Percentiles rank a stretch among this genome's conserved stretches.
Conservation (phyloP, 352 stramenopile species). For the Phytophthora sp. region DNA sequence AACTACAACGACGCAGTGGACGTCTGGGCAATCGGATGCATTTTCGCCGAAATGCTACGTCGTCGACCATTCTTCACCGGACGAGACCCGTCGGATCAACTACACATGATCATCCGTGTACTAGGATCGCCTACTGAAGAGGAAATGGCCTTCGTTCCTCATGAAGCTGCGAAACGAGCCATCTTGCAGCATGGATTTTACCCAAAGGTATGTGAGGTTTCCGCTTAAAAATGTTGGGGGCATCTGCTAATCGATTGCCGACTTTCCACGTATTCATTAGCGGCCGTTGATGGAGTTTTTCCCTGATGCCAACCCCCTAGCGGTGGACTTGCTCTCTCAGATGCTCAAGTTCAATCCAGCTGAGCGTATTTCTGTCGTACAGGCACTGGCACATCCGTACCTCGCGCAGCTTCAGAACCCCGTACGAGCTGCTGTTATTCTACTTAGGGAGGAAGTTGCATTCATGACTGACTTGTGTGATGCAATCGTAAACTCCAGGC, state of each 20-base stretch:
- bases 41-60: conserved; percentile 99
- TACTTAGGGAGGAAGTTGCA: neutral
- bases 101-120: conserved; percentile 88
- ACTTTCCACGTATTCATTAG: conserved; percentile 31
- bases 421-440: conserved; percentile 41
- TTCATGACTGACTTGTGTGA: conserved; percentile 1
- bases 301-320: conserved; percentile 77
- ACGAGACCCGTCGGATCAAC: conserved; percentile 79
- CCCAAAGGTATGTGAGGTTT: conserved; percentile 57
- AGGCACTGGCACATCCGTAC: conserved; percentile 92
- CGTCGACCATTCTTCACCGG: conserved; percentile 93
- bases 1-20: conserved; percentile 97
- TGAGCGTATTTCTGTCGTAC: conserved; percentile 93
- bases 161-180: conserved; percentile 86
- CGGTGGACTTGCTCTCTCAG: conserved; percentile 88
- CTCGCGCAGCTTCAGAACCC: conserved; percentile 91
- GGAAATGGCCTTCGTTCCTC: conserved; percentile 98
- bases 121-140: conserved; percentile 95
- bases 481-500: conserved; percentile 40
- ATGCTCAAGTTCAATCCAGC: conserved; percentile 94
- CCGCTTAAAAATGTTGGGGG: neutral
- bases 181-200: conserved; percentile 87
- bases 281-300: conserved; percentile 85
- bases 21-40: conserved; percentile 97
- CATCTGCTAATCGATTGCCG: neutral